Base-by-base conservation (phyloP, 805 yeast genomes). In the Yarrowia sp. region DNA sequence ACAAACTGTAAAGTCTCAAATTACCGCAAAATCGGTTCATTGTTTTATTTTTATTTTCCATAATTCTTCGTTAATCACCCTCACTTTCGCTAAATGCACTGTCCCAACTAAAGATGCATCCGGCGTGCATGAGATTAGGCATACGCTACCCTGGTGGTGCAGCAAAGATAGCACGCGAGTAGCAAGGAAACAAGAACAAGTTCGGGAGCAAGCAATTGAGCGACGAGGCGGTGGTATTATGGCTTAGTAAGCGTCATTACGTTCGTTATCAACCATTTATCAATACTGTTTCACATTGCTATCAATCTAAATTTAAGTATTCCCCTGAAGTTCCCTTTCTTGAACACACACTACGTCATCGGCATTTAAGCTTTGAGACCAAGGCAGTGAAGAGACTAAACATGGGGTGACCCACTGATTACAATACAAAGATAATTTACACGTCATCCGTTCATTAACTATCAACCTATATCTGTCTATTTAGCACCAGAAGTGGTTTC, bases 401-500 rank as follows among this genome's bases (percentile, higher is more conserved):
- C 24, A 46, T n/a, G 35, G 35, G 52, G 22, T 46, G 35, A 46
- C 22, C 21, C 3, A 9, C 8, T 1, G n/a, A 7, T 8, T 10
- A 3, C 33, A 5, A 35, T 4, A 35, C 16, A n/a, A n/a, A n/a
- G n/a, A n/a, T n/a, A n/a, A n/a, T n/a, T n/a, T 35, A 35, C 40
- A 35, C 40, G 40, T 35, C 19, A 33, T 33, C 3, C 41, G 22
- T 17, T 17, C 40, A 36, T 36, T 36, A 36, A 36, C 41, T 36
- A 36, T 5, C 8, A n/a, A 17, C 36, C 36, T 33, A 33, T 9
- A 16, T 38, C 4, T 21, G 6, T 16, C 22, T 43, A 40, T 5
- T 59, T 65, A 17, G 67, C 65, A 21, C 75, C 73, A 2, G 73
- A 64, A 10, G 78, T 75, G 12, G 76, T 74, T 11, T 66, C 64